These are phyloP conservation scores for Spathaspora hagerdaliae DNA, from an alignment of 805 yeast species.

Conservation along the genomic window DNA sequence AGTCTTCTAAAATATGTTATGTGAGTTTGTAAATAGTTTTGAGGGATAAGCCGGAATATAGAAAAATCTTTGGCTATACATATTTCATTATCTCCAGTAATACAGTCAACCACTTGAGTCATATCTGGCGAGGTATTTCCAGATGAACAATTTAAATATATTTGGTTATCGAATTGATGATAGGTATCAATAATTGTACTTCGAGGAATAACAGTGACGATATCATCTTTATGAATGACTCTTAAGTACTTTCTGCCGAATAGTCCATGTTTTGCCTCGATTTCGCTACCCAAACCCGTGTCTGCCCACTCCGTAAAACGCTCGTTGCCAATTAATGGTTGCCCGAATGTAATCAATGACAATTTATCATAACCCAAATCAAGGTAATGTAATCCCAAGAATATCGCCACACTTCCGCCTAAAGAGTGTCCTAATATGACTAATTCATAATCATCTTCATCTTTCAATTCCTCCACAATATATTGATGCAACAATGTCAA, in stretches of 20 bases:
- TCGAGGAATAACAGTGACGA: conserved; percentile 25
- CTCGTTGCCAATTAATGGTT: conserved; percentile 39
- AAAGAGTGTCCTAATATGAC: conserved; percentile 30
- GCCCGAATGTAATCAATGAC: conserved; percentile 40
- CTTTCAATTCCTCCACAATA: conserved; percentile 16
- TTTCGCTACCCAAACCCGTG: conserved; percentile 24
- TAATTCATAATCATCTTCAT: conserved; percentile 18
- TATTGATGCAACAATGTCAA: conserved; percentile 20
- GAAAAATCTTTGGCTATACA: conserved; percentile 31
- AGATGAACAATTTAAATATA: conserved; percentile 31
- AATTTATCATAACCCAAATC: conserved; percentile 29
- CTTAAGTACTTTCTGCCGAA: conserved; percentile 19
- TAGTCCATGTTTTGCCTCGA: conserved; percentile 15
- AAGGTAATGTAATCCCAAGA: conserved; percentile 32
- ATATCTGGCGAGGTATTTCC: conserved; percentile 18
- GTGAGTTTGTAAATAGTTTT: conserved; percentile 27
- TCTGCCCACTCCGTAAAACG: conserved; percentile 36
- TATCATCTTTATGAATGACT: conserved; percentile 22
- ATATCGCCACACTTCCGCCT: conserved; percentile 40
- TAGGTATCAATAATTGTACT: conserved; percentile 18
- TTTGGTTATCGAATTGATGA: conserved; percentile 33
- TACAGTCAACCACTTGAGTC: conserved; percentile 32
- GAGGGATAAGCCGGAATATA: conserved; percentile 4
- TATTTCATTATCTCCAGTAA: conserved; percentile 17
- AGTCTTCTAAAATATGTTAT: conserved; percentile 34